Conservation (phyloP, 352 stramenopile genomes). For the Phytophthora boehmeriae region DNA sequence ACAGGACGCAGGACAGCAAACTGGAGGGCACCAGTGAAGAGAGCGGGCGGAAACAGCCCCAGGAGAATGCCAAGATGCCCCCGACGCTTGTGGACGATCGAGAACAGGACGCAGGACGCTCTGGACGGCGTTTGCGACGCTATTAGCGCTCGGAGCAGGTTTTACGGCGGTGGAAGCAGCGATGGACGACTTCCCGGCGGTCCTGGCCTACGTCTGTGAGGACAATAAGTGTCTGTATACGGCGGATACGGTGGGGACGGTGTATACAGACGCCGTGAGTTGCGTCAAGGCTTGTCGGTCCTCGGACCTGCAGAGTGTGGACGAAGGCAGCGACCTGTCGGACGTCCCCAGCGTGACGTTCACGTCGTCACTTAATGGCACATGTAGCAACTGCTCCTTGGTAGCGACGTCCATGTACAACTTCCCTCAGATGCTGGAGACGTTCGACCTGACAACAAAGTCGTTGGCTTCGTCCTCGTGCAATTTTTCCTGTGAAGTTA, state of each 20-base stretch:
- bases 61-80: slow-evolving; percentile 31
- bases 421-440: slow-evolving; percentile 71
- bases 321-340: slow-evolving; percentile 50
- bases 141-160: background rate
- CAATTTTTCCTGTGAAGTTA: slow-evolving; percentile 55
- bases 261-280: slow-evolving; percentile 49
- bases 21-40: slow-evolving; percentile 18
- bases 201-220: slow-evolving; percentile 56
- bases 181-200: slow-evolving; percentile 36
- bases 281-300: slow-evolving; percentile 58
- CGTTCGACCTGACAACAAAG: slow-evolving; percentile 57
- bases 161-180: background rate
- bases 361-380: slow-evolving; percentile 64
- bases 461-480: slow-evolving; percentile 46
- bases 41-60: background rate
- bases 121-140: background rate
- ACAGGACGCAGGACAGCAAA: slow-evolving; percentile 9
- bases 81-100: slow-evolving; percentile 13
- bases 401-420: slow-evolving; percentile 63
- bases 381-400: slow-evolving; percentile 72
- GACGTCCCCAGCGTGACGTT: slow-evolving; percentile 55
- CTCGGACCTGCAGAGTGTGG: slow-evolving; percentile 50
- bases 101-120: background rate
- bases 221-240: slow-evolving; percentile 55
- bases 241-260: slow-evolving; percentile 26